Conservation (phyloP, 441 rosid genomes). For the Adansonia grandidieri region DNA sequence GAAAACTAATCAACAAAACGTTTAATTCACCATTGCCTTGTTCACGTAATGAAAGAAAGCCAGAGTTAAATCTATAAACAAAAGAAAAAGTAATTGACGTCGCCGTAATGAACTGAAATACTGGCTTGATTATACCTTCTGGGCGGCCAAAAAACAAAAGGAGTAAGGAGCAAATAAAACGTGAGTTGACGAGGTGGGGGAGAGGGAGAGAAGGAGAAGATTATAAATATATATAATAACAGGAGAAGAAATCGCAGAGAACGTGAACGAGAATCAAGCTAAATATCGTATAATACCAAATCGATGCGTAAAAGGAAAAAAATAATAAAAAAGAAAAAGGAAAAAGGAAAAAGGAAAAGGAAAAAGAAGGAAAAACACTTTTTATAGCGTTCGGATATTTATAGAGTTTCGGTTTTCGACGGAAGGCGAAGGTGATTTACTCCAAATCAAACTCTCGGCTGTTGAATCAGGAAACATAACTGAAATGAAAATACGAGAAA, state of each 20-base stretch:
- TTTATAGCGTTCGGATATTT: constrained; percentile 27
- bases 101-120: constrained; percentile 3
- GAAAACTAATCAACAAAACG: neutral
- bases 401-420: constrained; percentile 34
- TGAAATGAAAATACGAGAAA: neutral
- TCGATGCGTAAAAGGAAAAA: constrained; percentile 18
- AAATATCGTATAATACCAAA: constrained; percentile 26
- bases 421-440: constrained; percentile 36
- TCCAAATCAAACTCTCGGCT: constrained; percentile 31
- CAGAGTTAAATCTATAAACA: neutral
- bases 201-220: constrained; percentile 5
- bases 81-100: neutral
- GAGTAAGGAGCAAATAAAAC: neutral
- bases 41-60: neutral
- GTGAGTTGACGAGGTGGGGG: neutral
- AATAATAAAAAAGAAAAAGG: neutral
- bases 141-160: constrained; percentile 26
- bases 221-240: neutral
- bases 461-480: constrained; percentile 38
- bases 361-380: too few species aligned
- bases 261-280: constrained; percentile 42
- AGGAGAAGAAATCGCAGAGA: constrained; percentile 37
- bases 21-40: constrained; percentile 17
- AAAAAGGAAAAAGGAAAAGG: neutral
- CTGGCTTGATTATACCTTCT: constrained; percentile 27